Conservation (phyloP, 352 stramenopile genomes). For the Globisporangium uncinulatum region DNA sequence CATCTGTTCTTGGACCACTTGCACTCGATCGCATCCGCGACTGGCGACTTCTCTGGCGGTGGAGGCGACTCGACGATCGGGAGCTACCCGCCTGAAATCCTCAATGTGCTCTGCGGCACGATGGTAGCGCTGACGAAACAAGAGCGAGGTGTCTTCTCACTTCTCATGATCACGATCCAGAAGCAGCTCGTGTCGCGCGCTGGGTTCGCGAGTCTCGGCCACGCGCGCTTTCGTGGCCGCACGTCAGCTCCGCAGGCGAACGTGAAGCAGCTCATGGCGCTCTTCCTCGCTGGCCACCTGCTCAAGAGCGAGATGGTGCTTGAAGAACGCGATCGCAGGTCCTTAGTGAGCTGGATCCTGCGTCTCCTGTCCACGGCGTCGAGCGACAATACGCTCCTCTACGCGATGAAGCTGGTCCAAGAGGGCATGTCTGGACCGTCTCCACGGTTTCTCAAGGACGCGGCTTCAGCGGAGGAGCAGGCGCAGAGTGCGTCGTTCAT, state of each 20-base stretch:
- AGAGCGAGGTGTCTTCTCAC: slow-evolving; percentile 59
- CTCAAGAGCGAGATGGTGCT: slow-evolving; percentile 45
- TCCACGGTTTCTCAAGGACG: slow-evolving; percentile 5
- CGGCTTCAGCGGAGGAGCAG: slow-evolving; percentile 11
- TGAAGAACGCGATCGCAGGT: slow-evolving; percentile 54
- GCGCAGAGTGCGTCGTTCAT: slow-evolving; percentile 16
- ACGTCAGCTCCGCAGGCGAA: slow-evolving; percentile 24
- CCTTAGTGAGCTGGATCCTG: slow-evolving; percentile 57
- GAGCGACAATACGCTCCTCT: slow-evolving; percentile 54
- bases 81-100: slow-evolving; percentile 50
- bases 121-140: slow-evolving; percentile 63
- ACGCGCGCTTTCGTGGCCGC: slow-evolving; percentile 13
- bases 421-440: slow-evolving; percentile 25
- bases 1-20: slow-evolving; percentile 79
- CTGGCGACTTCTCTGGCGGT: slow-evolving; percentile 16
- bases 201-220: slow-evolving; percentile 11
- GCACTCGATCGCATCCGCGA: slow-evolving; percentile 49
- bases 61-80: slow-evolving; percentile 8
- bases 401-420: slow-evolving; percentile 57
- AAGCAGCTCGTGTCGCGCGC: slow-evolving; percentile 62
- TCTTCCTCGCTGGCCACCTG: slow-evolving; percentile 67
- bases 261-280: slow-evolving; percentile 73
- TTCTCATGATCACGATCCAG: slow-evolving; percentile 84
- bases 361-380: slow-evolving; percentile 56
- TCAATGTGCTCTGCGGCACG: slow-evolving; percentile 61